Evolutionary conservation across 495 filamentous ascomycete species (phyloP).

Genomic region (Pseudotulostoma volvatum): DNA sequence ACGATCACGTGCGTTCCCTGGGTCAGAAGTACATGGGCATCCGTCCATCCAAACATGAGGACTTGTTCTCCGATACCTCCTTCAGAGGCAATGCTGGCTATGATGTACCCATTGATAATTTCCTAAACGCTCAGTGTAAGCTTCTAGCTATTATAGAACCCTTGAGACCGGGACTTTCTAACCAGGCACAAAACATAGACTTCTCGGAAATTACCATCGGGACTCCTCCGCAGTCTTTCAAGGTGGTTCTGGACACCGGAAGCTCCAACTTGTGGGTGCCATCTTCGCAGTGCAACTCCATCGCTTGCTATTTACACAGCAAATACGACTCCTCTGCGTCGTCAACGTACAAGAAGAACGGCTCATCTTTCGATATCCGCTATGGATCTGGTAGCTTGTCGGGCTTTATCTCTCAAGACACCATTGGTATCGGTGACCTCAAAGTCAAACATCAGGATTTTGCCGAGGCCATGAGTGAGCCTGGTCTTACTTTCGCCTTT

Average conservation of each 20-base stretch:
- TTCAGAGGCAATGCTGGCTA: conserved; percentile 54
- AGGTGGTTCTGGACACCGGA: conserved; percentile 95
- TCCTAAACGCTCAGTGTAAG: conserved; percentile 97
- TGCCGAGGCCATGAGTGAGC: conserved; percentile 87
- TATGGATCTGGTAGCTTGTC: conserved; percentile 93
- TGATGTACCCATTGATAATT: conserved; percentile 84
- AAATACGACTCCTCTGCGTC: conserved; percentile 91
- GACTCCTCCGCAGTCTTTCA: conserved; percentile 85
- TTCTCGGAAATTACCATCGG: conserved; percentile 93
- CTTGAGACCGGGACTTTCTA: too few species aligned
- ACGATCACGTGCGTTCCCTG: conserved; percentile 61
- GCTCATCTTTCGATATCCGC: conserved; percentile 76
- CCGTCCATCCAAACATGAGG: conserved; percentile 47
- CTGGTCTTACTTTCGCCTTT: conserved; percentile 94
- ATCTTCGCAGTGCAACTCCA: conserved; percentile 75
- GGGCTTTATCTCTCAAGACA: conserved; percentile 85
- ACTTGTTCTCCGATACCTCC: conserved; percentile 62
- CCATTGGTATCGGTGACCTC: conserved; percentile 73
- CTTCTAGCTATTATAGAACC: too few species aligned
- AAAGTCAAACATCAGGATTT: conserved; percentile 78
- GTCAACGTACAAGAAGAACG: conserved; percentile 87
- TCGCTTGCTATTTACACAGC: conserved; percentile 92
- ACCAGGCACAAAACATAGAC: too few species aligned
- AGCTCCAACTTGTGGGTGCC: conserved; percentile 99
- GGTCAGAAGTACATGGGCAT: conserved; percentile 77